phyloP scores from a whole-genome alignment of 495 filamentous ascomycete species.

The Aspergillus coremiiformis region DNA sequence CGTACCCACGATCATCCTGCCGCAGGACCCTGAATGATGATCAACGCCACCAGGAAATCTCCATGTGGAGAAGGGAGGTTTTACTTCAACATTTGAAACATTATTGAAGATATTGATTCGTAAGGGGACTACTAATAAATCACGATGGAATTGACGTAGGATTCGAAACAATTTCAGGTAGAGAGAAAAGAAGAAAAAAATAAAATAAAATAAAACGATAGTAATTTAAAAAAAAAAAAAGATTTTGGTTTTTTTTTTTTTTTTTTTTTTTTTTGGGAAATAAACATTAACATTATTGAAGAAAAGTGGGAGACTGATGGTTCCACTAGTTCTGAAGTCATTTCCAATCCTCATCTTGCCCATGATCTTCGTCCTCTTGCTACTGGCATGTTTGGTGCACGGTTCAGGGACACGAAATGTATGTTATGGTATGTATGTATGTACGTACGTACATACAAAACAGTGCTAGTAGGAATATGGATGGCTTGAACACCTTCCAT shows the following conservation, averaged over 20 bases:
- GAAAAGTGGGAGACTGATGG: not conserved
- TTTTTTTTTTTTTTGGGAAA: too few species aligned
- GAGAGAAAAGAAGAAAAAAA: not conserved
- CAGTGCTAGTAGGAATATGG: not conserved
- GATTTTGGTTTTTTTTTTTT: too few species aligned
- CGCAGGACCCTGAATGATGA: slow-evolving; percentile 16
- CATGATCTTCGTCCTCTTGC: not conserved
- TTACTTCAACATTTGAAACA: slow-evolving; percentile 14
- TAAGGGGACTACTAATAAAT: not conserved
- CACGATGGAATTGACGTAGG: not conserved
- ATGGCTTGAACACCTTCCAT: not conserved
- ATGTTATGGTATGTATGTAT: not conserved
- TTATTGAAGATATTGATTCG: not conserved
- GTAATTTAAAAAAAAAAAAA: not conserved
- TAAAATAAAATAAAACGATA: not conserved
- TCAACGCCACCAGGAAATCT: slow-evolving; percentile 8
- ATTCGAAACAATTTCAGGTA: not conserved
- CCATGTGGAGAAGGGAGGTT: slow-evolving; percentile 12
- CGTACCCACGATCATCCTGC: slow-evolving; percentile 6
- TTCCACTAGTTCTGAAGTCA: not conserved
- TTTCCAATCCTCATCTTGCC: not conserved
- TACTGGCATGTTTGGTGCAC: not conserved
- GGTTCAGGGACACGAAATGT: not conserved
- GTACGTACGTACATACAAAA: too few species aligned
- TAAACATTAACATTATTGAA: too few species aligned